Evolutionary conservation across 352 stramenopile species (phyloP).

Genomic region (Phytophthora rubi): DNA sequence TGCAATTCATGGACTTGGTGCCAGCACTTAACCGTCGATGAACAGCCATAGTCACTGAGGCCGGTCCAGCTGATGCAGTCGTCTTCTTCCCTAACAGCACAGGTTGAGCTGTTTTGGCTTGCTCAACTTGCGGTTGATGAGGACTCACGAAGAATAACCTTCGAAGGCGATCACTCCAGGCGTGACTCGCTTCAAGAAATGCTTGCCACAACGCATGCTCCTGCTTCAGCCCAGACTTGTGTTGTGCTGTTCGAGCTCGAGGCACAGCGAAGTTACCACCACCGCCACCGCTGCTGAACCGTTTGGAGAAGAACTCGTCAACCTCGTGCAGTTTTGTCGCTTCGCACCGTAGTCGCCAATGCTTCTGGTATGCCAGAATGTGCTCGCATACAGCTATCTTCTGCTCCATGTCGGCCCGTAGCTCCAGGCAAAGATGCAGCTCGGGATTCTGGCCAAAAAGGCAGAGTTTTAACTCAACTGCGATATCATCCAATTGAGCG

Average conservation of each 20-base stretch:
- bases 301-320: constrained; percentile 62
- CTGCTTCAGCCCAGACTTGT: constrained; percentile 21
- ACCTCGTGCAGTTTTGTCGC: constrained; percentile 61
- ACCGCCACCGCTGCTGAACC: constrained; percentile 12
- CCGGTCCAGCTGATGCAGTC: neutral
- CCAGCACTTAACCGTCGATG: constrained; percentile 9
- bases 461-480: constrained; percentile 45
- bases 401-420: constrained; percentile 42
- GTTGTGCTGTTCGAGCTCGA: constrained; percentile 12
- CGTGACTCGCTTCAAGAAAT: constrained; percentile 42
- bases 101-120: constrained; percentile 6
- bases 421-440: constrained; percentile 36
- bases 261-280: constrained; percentile 22
- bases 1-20: constrained; percentile 38
- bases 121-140: constrained; percentile 12
- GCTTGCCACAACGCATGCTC: constrained; percentile 39
- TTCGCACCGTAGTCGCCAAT: constrained; percentile 57
- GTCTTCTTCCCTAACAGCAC: constrained; percentile 12
- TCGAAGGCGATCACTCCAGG: constrained; percentile 53
- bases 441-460: constrained; percentile 53
- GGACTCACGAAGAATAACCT: constrained; percentile 49
- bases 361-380: constrained; percentile 48
- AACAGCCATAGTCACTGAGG: neutral
- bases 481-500: constrained; percentile 41
- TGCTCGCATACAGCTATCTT: constrained; percentile 43